phyloP scores from a whole-genome alignment of 2,329 filamentous ascomycete genomes.

The Apiospora arundinis region DNA sequence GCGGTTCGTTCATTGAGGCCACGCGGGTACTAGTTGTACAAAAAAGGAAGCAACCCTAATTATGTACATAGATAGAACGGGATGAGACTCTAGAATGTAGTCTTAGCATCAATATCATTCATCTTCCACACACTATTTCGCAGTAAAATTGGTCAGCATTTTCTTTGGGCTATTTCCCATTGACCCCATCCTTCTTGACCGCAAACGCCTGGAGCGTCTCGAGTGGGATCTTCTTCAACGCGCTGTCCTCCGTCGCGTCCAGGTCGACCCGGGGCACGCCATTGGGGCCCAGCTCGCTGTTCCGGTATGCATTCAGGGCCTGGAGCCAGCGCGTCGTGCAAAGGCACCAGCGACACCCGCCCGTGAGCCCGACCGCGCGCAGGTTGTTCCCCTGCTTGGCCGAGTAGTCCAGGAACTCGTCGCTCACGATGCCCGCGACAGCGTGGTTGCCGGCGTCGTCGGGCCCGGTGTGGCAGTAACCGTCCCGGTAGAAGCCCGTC shows the following conservation, averaged over 20 bases:
- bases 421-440: slow-evolving; percentile 62
- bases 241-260: slow-evolving; percentile 59
- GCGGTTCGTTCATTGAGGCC: too few species aligned
- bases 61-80: too few species aligned
- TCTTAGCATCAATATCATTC: too few species aligned
- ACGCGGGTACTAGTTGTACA: too few species aligned
- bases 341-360: slow-evolving; percentile 68
- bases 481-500: slow-evolving; percentile 67
- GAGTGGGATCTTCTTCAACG: slow-evolving; percentile 51
- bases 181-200: slow-evolving; percentile 26
- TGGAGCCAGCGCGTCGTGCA: slow-evolving; percentile 66
- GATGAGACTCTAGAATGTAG: too few species aligned
- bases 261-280: slow-evolving; percentile 50
- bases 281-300: slow-evolving; percentile 42
- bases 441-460: slow-evolving; percentile 65
- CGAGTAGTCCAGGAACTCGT: slow-evolving; percentile 67
- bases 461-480: slow-evolving; percentile 59
- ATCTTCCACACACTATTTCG: background rate
- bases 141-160: background rate
- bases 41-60: too few species aligned
- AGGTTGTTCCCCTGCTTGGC: slow-evolving; percentile 66
- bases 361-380: slow-evolving; percentile 57
- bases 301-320: slow-evolving; percentile 59
- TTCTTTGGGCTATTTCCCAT: background rate
- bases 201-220: slow-evolving; percentile 58